These are phyloP conservation scores for Physocladia obscura DNA, from an alignment of 192 early-diverging fungal genomes.

Conservation along the genomic window DNA sequence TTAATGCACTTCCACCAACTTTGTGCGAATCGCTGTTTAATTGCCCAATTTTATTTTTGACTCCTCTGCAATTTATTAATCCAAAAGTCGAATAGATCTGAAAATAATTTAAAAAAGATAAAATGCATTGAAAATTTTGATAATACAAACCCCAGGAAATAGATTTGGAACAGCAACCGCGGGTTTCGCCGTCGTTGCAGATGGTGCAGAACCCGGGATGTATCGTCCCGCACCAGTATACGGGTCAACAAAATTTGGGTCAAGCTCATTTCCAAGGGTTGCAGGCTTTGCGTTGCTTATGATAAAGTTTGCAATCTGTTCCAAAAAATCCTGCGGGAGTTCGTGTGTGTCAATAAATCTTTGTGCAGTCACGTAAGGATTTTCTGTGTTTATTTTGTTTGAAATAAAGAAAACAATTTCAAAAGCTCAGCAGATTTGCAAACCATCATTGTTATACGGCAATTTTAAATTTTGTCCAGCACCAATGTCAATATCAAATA, in stretches of 20 bases:
- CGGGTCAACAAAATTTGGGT: slow-evolving; percentile 54
- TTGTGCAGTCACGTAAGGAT: slow-evolving; percentile 92
- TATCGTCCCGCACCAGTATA: slow-evolving; percentile 55
- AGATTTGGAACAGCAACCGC: slow-evolving; percentile 6
- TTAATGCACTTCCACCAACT: neutral
- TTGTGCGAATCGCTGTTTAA: slow-evolving; percentile 57
- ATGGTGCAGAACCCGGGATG: slow-evolving; percentile 9
- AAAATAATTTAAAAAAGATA: neutral
- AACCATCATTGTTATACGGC: slow-evolving; percentile 85
- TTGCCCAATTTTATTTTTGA: slow-evolving; percentile 73
- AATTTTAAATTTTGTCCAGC: slow-evolving; percentile 86
- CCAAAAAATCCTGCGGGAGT: slow-evolving; percentile 79
- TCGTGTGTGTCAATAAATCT: slow-evolving; percentile 81
- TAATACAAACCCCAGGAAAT: neutral
- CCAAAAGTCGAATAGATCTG: slow-evolving; percentile 62
- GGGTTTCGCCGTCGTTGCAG: neutral
- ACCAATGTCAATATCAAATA: slow-evolving; percentile 95
- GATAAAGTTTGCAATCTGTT: slow-evolving; percentile 95
- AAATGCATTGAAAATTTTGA: neutral
- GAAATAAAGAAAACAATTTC: slow-evolving; percentile 93
- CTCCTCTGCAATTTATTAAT: slow-evolving; percentile 66
- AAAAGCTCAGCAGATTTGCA: slow-evolving; percentile 7
- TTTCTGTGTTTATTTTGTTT: slow-evolving; percentile 68
- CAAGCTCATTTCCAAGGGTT: slow-evolving; percentile 45
- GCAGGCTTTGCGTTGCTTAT: slow-evolving; percentile 74